A percentile compares a stretch with the other conserved stretches of the same genome.
Conservation (phyloP, 1,284 basidiomycete genomes). For the Cutaneotrichosporon curvatum region DNA sequence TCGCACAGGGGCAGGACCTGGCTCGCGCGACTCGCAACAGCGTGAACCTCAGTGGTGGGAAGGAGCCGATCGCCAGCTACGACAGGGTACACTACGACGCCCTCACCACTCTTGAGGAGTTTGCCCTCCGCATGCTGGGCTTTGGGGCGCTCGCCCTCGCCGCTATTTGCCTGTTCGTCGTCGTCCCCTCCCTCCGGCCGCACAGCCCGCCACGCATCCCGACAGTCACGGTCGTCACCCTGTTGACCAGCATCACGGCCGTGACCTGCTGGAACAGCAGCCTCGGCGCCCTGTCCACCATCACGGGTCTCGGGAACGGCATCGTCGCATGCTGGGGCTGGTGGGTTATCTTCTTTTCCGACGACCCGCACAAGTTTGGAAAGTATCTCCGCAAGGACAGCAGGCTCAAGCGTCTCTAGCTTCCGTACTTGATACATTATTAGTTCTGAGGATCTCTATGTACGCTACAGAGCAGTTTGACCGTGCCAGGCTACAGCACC, state of each 20-base stretch:
- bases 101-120: conserved; percentile 39
- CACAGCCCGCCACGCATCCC: conserved; percentile 27
- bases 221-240: conserved; percentile 30
- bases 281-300: conserved; percentile 31
- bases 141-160: conserved; percentile 33
- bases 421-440: conserved; percentile 47
- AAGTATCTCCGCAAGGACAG: conserved; percentile 24
- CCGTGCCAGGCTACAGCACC: conserved; percentile 27
- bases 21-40: not conserved
- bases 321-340: conserved; percentile 40
- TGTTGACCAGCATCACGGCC: conserved; percentile 26
- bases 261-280: conserved; percentile 33
- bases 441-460: too few relatives aligned
- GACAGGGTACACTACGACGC: conserved; percentile 36
- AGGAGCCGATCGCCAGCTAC: conserved; percentile 5
- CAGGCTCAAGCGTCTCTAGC: conserved; percentile 15
- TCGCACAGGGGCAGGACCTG: conserved; percentile 27
- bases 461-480: too few relatives aligned
- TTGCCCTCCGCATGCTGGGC: conserved; percentile 32
- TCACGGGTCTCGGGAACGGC: conserved; percentile 34
- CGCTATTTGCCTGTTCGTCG: conserved; percentile 32
- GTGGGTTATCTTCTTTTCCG: conserved; percentile 44
- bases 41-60: conserved; percentile 5
- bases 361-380: conserved; percentile 20
- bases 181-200: conserved; percentile 31